A percentile compares a stretch with the other conserved stretches of the same genome.
Conservation (phyloP, 805 yeast species). For the Candida chauliodis region DNA sequence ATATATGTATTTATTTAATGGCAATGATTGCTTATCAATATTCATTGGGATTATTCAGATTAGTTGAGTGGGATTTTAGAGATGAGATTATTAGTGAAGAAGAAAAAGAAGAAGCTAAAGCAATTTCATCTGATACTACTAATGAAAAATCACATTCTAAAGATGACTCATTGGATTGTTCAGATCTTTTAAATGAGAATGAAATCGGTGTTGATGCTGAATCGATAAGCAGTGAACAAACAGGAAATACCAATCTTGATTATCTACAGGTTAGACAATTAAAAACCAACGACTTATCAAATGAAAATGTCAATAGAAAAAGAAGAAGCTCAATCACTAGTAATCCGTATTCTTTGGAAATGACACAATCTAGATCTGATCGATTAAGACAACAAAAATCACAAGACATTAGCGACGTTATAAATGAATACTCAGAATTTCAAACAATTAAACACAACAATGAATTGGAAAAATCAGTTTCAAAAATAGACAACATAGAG, state of each 20-base stretch:
- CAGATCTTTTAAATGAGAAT: not conserved
- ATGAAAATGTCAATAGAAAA: not conserved
- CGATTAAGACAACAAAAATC: slow-evolving; percentile 24
- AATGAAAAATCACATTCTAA: slow-evolving; percentile 9
- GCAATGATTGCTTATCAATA: slow-evolving; percentile 66
- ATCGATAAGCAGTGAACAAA: slow-evolving; percentile 1
- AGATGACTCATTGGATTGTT: slow-evolving; percentile 9
- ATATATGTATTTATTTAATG: slow-evolving; percentile 72
- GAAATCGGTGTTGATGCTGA: not conserved
- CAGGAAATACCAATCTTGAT: slow-evolving; percentile 12
- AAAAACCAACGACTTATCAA: slow-evolving; percentile 9
- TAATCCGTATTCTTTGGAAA: slow-evolving; percentile 10
- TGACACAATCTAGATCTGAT: slow-evolving; percentile 18
- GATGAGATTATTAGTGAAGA: slow-evolving; percentile 20
- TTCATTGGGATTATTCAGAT: slow-evolving; percentile 69
- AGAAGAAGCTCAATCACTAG: slow-evolving; percentile 5
- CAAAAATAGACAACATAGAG: slow-evolving; percentile 21
- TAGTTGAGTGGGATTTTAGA: slow-evolving; percentile 69
- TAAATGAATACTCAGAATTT: slow-evolving; percentile 45
- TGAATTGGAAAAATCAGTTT: slow-evolving; percentile 17
- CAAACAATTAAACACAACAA: slow-evolving; percentile 24
- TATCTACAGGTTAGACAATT: slow-evolving; percentile 15
- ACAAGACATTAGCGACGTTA: slow-evolving; percentile 37
- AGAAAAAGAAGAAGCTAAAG: slow-evolving; percentile 13
- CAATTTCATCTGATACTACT: not conserved